Conservation (phyloP, 768 basidiomycete species). For the Boletus bicolor region DNA sequence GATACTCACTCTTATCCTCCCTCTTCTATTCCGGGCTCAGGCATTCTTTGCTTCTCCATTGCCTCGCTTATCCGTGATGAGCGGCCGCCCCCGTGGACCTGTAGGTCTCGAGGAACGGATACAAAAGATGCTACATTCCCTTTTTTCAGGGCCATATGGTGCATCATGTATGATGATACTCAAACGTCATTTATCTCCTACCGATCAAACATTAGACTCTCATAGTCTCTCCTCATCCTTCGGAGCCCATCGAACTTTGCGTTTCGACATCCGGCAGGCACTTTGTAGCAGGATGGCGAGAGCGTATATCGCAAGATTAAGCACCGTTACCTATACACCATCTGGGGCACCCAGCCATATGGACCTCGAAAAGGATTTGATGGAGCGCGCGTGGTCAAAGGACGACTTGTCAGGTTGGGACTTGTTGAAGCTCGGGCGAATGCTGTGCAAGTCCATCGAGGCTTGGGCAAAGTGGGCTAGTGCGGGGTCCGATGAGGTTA, state of each 20-base stretch:
- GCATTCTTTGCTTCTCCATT: constrained; percentile 65
- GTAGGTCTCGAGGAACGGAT: constrained; percentile 51
- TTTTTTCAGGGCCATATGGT: constrained; percentile 65
- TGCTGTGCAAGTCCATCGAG: constrained; percentile 51
- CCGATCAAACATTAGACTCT: constrained; percentile 23
- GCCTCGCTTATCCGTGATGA: constrained; percentile 59
- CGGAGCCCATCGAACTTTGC: constrained; percentile 60
- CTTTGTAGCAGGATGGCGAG: constrained; percentile 62
- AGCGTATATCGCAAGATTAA: constrained; percentile 58
- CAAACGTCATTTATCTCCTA: constrained; percentile 50
- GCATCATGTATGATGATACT: constrained; percentile 62
- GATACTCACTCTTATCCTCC: constrained; percentile 56
- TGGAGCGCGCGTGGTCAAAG: constrained; percentile 73
- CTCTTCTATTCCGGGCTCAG: constrained; percentile 68
- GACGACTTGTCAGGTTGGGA: constrained; percentile 70
- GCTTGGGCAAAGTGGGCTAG: constrained; percentile 51
- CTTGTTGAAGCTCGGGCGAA: constrained; percentile 51
- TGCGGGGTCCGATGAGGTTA: constrained; percentile 27
- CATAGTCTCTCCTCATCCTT: constrained; percentile 41
- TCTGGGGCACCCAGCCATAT: constrained; percentile 60
- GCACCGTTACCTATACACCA: constrained; percentile 49
- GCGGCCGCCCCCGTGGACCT: constrained; percentile 32
- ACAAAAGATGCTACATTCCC: constrained; percentile 50
- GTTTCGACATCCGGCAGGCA: constrained; percentile 60
- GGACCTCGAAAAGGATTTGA: constrained; percentile 57